Evolutionary conservation across 148 eudicot species (phyloP).

Genomic region (Rhododendron griersonianum): DNA sequence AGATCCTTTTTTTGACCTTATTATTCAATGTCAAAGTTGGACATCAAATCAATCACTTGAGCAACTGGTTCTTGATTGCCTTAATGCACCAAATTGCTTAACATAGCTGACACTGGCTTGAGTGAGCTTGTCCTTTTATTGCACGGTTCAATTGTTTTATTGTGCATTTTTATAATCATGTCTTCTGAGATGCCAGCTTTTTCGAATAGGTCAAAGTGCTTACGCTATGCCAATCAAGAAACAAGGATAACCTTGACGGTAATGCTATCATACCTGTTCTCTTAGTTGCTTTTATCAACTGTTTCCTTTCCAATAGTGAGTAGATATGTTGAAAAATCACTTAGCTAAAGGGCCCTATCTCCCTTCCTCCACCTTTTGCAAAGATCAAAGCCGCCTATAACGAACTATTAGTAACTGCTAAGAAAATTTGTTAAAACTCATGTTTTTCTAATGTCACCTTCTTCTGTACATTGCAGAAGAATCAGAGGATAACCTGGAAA

Average conservation of each 20-base stretch:
- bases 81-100: background rate
- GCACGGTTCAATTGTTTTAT: background rate
- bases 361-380: background rate
- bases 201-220: slow-evolving; percentile 65
- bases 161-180: background rate
- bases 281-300: background rate
- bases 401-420: background rate
- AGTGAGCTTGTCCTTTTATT: background rate
- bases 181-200: slow-evolving; percentile 10
- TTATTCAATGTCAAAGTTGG: background rate
- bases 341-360: background rate
- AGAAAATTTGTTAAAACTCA: background rate
- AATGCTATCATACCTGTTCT: slow-evolving; percentile 9
- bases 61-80: slow-evolving; percentile 1
- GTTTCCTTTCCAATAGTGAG: background rate
- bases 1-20: background rate
- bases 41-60: background rate
- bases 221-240: slow-evolving; percentile 67
- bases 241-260: slow-evolving; percentile 57
- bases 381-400: background rate
- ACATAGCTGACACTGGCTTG: background rate
- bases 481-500: slow-evolving; percentile 36
- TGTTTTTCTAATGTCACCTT: background rate
- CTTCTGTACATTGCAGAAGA: slow-evolving; percentile 35
- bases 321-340: background rate